Base-by-base conservation (phyloP, 1,284 basidiomycete genomes). In the Rhodotorula mucilaginosa region DNA sequence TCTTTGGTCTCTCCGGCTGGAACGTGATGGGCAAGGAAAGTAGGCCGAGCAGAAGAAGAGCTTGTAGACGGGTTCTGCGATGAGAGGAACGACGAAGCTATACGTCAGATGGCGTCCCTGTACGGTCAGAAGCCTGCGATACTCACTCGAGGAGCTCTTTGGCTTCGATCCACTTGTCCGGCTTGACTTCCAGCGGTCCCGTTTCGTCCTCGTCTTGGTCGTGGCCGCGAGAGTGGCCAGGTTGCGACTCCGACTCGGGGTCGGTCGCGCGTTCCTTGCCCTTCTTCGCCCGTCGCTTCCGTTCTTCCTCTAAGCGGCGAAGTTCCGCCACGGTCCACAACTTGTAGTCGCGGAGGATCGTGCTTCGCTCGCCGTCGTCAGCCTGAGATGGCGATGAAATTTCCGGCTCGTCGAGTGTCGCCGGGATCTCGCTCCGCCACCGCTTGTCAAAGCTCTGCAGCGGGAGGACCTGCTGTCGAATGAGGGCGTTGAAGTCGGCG, bases 71-170 rank as follows among this genome's bases (percentile, higher is more conserved):
- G 15, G 73, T 74, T 31, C 74, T 76, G 74, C 2, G 31, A 6
- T 7, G 47, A 3, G 44, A 18, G 7, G 21, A 21, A 13, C 26
- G 47, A 61, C 8, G 39, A 5, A 10, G 23, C 23, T 15, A 15
- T 18, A 15, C 15, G 26, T 26, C 2, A 21, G n/a, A 6, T 12
- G 1, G 57, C 16, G 15, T 12, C 34, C 13, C 3, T 5, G 13
- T 49, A 29, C 23, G 5, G 1, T 15, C 12, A 7, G 23, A 23
- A 23, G 13, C n/a, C 7, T 7, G 16, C 39, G 3, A 15, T 1
- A 66, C 72, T 48, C 12, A 76, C 74, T 76, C 75, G 62, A 66
- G 31, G 4, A 76, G 65, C 46, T 76, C 75, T n/a, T 64, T 66
- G 2, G 49, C 56, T 8, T 62, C 39, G 0, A 76, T 13, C 75